phyloP scores from a whole-genome alignment of 352 stramenopile species.

The Globisporangium cylindrosporum region DNA sequence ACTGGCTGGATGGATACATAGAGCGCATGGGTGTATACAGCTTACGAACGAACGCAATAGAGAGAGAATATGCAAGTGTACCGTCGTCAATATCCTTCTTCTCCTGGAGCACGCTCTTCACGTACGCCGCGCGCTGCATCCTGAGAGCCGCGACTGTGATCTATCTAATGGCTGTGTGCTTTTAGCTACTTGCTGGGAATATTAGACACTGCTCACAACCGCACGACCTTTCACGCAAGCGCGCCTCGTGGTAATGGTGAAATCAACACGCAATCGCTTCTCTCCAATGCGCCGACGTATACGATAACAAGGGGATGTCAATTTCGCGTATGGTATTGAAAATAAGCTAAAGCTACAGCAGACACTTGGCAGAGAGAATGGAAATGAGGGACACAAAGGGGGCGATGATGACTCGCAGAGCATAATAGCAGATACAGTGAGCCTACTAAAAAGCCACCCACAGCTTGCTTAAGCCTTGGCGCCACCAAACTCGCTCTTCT shows the following conservation, averaged over 20 bases:
- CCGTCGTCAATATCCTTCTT: conserved; percentile 21
- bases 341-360: background rate
- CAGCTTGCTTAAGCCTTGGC: conserved; percentile 3
- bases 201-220: background rate
- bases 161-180: background rate
- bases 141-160: background rate
- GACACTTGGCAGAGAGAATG: background rate
- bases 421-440: background rate
- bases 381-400: background rate
- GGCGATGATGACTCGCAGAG: background rate
- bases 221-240: background rate
- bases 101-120: conserved; percentile 29
- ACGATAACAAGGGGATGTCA: background rate
- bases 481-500: background rate
- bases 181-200: no score
- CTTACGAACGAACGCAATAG: background rate
- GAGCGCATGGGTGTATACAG: background rate
- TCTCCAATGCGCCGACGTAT: no score
- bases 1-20: background rate
- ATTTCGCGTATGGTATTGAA: background rate
- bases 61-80: background rate
- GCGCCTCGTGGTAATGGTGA: background rate
- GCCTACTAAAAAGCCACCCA: background rate
- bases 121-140: conserved; percentile 31
- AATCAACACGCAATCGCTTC: no score